Evolutionary conservation across 2,329 filamentous ascomycete genomes (phyloP), one percentile per base, ranked within the genome.

Genomic region (Stenocarpella maydis): DNA sequence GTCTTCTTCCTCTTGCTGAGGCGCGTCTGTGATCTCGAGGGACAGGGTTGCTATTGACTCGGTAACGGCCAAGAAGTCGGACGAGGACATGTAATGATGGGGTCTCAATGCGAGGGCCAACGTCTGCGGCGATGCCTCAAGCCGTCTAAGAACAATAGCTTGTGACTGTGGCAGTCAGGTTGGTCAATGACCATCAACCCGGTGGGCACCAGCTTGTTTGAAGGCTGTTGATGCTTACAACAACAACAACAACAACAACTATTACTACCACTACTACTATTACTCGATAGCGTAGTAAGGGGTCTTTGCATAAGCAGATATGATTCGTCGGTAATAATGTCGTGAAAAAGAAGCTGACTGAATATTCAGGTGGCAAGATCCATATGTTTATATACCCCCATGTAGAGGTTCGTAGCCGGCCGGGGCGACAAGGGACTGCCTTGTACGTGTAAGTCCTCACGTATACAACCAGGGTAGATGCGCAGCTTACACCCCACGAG

Each of bases 291-390:
- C 24, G 37, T 60, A 65, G 45, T 43, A 54, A 37, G 45, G 54
- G 37, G 41, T 12, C 10, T 39, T 45, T 53, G 41, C 28, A 53
- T 47, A 45, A 34, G 31, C 12, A 21, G 5, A 37, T 69, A 7
- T 47, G 47, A 53, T 49, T 52, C 55, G 63, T 67, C 37, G 37
- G 64, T 4, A 39, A 60, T 28, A n/a, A 55, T 69, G 64, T 54
- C 43, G 31, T 69, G 67, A 41, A 28, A 45, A 61, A 52, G 54
- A 49, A 47, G 67, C 43, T 65, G 67, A 66, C 61, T 67, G 28
- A 47, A 65, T 64, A 69, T 66, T 52, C 67, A 71, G 69, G 69
- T 71, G 69, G 69, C 69, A 71, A 71, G 63, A 52, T 67, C 37
- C 45, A 52, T 50, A 66, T 52, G 47, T 31, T 64, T 71, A 71